A percentile compares a stretch with the other conserved stretches of the same genome.
Evolutionary conservation across 2,329 filamentous ascomycete genomes (phyloP).

Genomic region (Curvularia verruculosa): DNA sequence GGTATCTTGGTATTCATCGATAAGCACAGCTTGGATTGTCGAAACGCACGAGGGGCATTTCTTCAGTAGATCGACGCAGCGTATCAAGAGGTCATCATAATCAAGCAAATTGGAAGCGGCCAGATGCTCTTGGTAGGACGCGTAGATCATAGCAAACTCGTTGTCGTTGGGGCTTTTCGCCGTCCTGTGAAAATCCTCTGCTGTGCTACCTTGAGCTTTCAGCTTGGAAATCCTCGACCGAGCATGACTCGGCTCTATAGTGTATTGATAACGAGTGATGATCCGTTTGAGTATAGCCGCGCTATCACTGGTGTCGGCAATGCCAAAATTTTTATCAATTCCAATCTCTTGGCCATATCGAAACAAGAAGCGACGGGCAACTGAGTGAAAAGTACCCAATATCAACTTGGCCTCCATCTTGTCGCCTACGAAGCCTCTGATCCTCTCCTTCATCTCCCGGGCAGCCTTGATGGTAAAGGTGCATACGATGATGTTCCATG

Average conservation of each 20-base stretch:
- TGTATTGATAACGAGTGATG: constrained; percentile 72
- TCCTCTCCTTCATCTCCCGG: constrained; percentile 88
- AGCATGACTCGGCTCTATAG: constrained; percentile 72
- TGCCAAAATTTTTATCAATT: constrained; percentile 81
- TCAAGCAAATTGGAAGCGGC: constrained; percentile 81
- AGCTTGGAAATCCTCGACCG: constrained; percentile 73
- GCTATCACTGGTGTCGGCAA: constrained; percentile 84
- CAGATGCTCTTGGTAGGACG: constrained; percentile 79
- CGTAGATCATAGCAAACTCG: constrained; percentile 71
- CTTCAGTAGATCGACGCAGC: constrained; percentile 79
- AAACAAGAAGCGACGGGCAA: constrained; percentile 82
- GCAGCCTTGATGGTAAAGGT: constrained; percentile 98
- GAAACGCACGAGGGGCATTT: constrained; percentile 79
- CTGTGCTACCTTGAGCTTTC: constrained; percentile 62
- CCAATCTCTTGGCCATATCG: constrained; percentile 86
- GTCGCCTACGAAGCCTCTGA: constrained; percentile 79
- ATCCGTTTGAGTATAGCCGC: constrained; percentile 81
- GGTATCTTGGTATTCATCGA: constrained; percentile 98
- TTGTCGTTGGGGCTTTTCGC: constrained; percentile 60
- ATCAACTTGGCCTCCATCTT: constrained; percentile 77
- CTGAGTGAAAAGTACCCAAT: constrained; percentile 93
- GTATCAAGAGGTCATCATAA: constrained; percentile 89
- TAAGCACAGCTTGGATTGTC: constrained; percentile 88
- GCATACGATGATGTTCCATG: constrained; percentile 89
- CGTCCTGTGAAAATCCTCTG: constrained; percentile 51